These are phyloP conservation scores for Phytophthora tentaculata DNA, from an alignment of 352 stramenopile species.

Conservation along the genomic window DNA sequence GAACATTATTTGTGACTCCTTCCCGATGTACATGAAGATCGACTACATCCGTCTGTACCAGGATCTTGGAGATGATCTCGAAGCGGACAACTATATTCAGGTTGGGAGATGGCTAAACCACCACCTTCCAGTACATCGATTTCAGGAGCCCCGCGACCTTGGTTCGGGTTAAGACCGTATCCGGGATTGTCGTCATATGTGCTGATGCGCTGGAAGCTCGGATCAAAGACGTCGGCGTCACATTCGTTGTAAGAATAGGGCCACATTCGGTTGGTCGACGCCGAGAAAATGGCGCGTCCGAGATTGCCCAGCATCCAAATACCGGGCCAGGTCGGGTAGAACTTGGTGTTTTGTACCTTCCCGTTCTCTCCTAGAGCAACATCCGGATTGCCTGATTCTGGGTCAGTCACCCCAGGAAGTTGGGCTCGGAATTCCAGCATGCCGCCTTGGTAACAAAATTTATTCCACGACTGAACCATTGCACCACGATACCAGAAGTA, in stretches of 20 bases:
- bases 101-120: too few species aligned
- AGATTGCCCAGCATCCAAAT: too few species aligned
- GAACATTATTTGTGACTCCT: constrained; percentile 68
- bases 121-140: too few species aligned
- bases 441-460: constrained; percentile 88
- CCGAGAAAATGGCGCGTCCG: too few species aligned
- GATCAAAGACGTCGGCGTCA: constrained; percentile 48
- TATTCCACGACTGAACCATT: too few species aligned
- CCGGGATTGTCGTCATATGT: constrained; percentile 90
- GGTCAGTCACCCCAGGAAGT: constrained; percentile 80
- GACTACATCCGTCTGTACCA: constrained; percentile 77
- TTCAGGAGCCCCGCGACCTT: too few species aligned
- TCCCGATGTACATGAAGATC: constrained; percentile 80
- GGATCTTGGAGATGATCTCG: constrained; percentile 28
- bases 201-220: constrained; percentile 49
- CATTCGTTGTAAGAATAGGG: constrained; percentile 90
- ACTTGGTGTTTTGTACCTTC: constrained; percentile 60
- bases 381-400: constrained; percentile 48
- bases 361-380: constrained; percentile 26
- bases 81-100: constrained; percentile 59
- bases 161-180: constrained; percentile 84
- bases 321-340: too few species aligned
- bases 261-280: constrained; percentile 49
- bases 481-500: too few species aligned
- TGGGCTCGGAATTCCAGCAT: constrained; percentile 90